These are phyloP conservation scores for Colletotrichum lini DNA, from an alignment of 2,329 filamentous ascomycete species.

Conservation along the genomic window DNA sequence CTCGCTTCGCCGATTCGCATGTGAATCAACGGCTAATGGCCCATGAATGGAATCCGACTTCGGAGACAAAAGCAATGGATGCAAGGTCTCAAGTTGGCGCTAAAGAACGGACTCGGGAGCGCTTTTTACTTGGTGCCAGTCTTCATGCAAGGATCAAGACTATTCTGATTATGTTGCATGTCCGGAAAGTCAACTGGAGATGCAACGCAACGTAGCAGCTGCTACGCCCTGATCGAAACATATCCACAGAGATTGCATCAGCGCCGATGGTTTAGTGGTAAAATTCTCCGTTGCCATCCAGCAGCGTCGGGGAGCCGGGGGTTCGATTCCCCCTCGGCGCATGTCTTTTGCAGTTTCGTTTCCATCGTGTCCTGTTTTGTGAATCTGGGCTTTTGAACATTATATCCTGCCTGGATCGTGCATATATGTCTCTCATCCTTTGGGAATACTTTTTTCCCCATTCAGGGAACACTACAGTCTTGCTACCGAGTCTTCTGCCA, in stretches of 20 bases:
- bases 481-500: conserved; percentile 11
- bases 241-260: neutral
- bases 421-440: too few species aligned
- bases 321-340: conserved; percentile 41
- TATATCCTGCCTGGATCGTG: too few species aligned
- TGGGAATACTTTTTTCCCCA: too few species aligned
- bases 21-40: neutral
- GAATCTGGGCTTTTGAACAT: too few species aligned
- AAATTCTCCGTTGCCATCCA: conserved; percentile 40
- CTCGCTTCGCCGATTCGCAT: neutral
- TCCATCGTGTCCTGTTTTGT: too few species aligned
- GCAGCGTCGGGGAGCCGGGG: conserved; percentile 41
- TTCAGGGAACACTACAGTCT: neutral
- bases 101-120: neutral
- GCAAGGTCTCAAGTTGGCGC: neutral
- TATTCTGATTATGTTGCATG: neutral
- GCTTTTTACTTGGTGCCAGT: neutral
- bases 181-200: too few species aligned
- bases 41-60: neutral
- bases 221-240: accelerated
- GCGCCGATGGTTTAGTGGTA: conserved; percentile 42
- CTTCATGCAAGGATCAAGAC: too few species aligned
- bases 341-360: neutral
- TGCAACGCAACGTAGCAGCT: neutral
- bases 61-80: neutral